phyloP scores from a whole-genome alignment of 192 early-diverging fungal genomes.

The Phlyctochytrium arcticum region DNA sequence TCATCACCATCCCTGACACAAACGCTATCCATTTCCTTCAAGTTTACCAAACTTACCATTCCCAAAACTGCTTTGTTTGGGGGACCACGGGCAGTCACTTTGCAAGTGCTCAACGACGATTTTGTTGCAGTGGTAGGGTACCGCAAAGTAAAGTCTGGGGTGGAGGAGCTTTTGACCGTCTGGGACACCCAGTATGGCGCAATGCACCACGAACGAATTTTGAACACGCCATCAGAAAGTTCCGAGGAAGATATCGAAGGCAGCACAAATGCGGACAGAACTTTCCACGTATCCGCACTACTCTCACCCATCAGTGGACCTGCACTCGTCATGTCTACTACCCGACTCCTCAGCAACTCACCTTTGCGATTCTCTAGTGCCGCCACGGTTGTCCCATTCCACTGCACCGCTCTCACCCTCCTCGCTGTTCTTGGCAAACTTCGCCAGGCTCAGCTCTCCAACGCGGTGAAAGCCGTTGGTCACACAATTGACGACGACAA shows the following conservation, averaged over 20 bases:
- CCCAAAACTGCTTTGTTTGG: too few relatives aligned
- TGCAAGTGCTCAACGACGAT: too few relatives aligned
- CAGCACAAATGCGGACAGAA: neutral
- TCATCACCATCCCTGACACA: too few relatives aligned
- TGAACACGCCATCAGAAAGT: too few relatives aligned
- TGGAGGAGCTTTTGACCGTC: slow-evolving; percentile 10
- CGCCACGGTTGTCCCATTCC: slow-evolving; percentile 4
- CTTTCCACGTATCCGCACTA: neutral
- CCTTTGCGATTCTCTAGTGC: slow-evolving; percentile 7
- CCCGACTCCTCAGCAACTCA: neutral
- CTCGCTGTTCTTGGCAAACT: slow-evolving; percentile 14
- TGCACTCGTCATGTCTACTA: neutral
- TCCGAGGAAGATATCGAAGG: too few relatives aligned
- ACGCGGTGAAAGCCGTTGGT: neutral
- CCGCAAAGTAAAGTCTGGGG: neutral
- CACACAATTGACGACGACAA: neutral
- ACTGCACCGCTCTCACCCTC: slow-evolving; percentile 17
- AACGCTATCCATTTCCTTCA: too few relatives aligned
- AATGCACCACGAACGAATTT: neutral
- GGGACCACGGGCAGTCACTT: too few relatives aligned
- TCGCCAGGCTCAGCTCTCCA: neutral
- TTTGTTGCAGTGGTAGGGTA: too few relatives aligned
- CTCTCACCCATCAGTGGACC: slow-evolving; percentile 12
- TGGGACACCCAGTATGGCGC: slow-evolving; percentile 24
- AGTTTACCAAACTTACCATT: too few relatives aligned